phyloP scores from a whole-genome alignment of 257 asterid species.

The Thymus quinquecostatus region DNA sequence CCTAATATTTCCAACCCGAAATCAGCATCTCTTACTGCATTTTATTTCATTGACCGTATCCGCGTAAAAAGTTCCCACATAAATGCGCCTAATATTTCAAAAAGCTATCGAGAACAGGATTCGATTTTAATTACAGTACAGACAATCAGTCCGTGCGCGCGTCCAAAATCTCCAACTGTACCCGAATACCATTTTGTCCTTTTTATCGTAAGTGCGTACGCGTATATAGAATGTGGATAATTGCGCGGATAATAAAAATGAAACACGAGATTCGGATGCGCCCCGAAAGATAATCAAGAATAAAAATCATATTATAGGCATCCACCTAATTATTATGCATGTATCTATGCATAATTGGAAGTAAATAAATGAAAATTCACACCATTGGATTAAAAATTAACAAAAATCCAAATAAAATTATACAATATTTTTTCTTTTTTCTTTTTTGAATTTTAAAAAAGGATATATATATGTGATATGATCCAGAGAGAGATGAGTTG shows the following conservation, averaged over 20 bases:
- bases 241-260: not conserved
- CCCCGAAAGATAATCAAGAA: too few relatives aligned
- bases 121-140: not conserved
- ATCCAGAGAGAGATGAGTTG: constrained; percentile 39
- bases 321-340: constrained; percentile 7
- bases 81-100: too few relatives aligned
- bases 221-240: not conserved
- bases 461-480: not conserved
- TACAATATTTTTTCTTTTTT: not conserved
- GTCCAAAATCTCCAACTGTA: not conserved
- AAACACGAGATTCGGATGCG: too few relatives aligned
- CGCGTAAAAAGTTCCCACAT: too few relatives aligned
- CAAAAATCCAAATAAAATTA: not conserved
- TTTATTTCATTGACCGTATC: not conserved
- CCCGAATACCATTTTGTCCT: not conserved
- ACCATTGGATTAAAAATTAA: too few relatives aligned
- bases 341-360: not conserved
- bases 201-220: too few relatives aligned
- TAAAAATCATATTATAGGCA: not conserved
- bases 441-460: not conserved
- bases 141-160: not conserved
- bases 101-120: not conserved
- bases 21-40: not conserved
- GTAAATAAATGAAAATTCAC: not conserved
- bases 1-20: not conserved